phyloP scores from a whole-genome alignment of 2,329 filamentous ascomycete genomes.

The Xylaria multiplex region DNA sequence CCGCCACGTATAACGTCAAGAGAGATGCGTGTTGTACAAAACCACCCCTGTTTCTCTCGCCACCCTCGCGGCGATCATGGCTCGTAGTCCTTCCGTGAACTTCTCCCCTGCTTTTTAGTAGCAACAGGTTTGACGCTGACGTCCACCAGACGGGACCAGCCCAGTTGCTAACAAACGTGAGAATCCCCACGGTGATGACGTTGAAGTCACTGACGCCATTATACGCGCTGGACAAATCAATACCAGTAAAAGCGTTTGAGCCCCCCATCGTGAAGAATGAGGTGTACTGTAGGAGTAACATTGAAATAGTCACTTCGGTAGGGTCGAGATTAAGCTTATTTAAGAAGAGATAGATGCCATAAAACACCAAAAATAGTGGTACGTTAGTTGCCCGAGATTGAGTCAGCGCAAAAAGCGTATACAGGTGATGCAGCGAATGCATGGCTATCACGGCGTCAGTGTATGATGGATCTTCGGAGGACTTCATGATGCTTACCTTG shows the following conservation, averaged over 20 bases:
- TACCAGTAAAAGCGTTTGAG: conserved; percentile 93
- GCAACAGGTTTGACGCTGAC: conserved; percentile 69
- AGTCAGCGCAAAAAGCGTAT: conserved; percentile 83
- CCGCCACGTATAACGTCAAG: conserved; percentile 76
- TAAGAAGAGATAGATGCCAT: conserved; percentile 65
- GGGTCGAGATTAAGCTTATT: conserved; percentile 59
- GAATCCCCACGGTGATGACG: conserved; percentile 78
- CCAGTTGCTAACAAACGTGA: conserved; percentile 94
- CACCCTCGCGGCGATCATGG: conserved; percentile 22
- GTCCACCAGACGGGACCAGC: conserved; percentile 89
- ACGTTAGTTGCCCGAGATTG: conserved; percentile 88
- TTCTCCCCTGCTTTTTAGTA: conserved; percentile 55
- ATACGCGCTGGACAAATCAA: conserved; percentile 94
- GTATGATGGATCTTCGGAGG: background rate
- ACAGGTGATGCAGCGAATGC: conserved; percentile 72
- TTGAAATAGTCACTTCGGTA: conserved; percentile 73
- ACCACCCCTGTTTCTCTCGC: conserved; percentile 36
- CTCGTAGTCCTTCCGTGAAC: conserved; percentile 32
- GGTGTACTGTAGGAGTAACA: conserved; percentile 79
- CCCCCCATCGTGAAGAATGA: conserved; percentile 92
- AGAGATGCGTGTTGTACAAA: conserved; percentile 66
- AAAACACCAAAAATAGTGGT: conserved; percentile 82
- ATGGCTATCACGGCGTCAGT: conserved; percentile 45
- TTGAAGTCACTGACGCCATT: conserved; percentile 89
- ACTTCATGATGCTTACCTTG: conserved; percentile 40